phyloP scores from a whole-genome alignment of 257 asterid genomes.

The Perilla frutescens region DNA sequence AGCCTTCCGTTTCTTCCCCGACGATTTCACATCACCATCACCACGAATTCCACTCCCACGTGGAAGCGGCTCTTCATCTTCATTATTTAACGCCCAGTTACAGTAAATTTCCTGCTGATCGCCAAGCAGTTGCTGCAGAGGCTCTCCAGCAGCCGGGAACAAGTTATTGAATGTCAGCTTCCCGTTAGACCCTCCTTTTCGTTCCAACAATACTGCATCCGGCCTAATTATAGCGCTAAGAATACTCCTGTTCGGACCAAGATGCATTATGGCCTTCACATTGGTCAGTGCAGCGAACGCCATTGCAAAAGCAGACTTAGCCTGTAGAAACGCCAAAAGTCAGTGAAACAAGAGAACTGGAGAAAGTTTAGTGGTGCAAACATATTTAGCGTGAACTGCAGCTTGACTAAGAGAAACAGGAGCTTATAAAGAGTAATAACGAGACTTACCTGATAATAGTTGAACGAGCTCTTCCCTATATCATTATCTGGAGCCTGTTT shows the following conservation, averaged over 20 bases:
- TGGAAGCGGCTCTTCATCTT: constrained; percentile 77
- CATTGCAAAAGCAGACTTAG: constrained; percentile 88
- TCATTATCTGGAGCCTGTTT: constrained; percentile 90
- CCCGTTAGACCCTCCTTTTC: constrained; percentile 80
- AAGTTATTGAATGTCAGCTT: constrained; percentile 50
- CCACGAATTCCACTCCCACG: constrained; percentile 47
- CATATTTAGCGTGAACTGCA: neutral
- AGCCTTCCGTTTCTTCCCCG: constrained; percentile 64
- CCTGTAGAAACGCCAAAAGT: constrained; percentile 51
- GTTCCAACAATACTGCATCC: constrained; percentile 72
- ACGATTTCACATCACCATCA: constrained; percentile 39
- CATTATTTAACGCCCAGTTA: constrained; percentile 71
- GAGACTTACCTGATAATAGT: constrained; percentile 75
- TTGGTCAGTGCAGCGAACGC: constrained; percentile 77
- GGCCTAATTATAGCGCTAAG: constrained; percentile 91
- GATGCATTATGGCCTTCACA: constrained; percentile 55
- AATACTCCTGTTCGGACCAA: constrained; percentile 73
- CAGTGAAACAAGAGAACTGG: neutral
- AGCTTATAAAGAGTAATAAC: neutral
- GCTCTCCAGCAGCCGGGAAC: constrained; percentile 67
- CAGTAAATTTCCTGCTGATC: constrained; percentile 64
- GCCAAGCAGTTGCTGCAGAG: constrained; percentile 45
- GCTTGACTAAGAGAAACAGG: constrained; percentile 11
- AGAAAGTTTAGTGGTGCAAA: neutral
- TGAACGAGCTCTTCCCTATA: constrained; percentile 88